Evolutionary conservation across 805 yeast species (phyloP).

Genomic region (Kurtzmaniella fragi): DNA sequence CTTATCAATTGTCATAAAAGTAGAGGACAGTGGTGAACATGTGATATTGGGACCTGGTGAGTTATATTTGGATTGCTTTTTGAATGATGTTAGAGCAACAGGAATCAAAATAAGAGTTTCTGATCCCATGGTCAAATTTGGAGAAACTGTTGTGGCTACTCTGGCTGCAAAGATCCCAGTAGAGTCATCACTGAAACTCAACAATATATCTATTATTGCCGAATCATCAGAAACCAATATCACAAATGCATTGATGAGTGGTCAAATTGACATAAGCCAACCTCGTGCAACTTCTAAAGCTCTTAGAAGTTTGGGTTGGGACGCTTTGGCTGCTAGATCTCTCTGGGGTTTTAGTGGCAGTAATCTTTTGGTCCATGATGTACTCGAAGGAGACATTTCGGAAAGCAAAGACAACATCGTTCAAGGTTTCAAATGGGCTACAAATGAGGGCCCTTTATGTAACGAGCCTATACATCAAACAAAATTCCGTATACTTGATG

Average conservation of each 20-base stretch:
- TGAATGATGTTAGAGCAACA: constrained; percentile 69
- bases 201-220: constrained; percentile 63
- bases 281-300: constrained; percentile 48
- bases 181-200: constrained; percentile 49
- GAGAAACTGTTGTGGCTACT: constrained; percentile 67
- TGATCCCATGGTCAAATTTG: constrained; percentile 74
- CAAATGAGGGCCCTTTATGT: constrained; percentile 86
- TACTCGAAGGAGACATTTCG: constrained; percentile 39
- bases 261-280: constrained; percentile 31
- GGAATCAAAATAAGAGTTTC: constrained; percentile 74
- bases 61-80: constrained; percentile 73
- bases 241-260: constrained; percentile 51
- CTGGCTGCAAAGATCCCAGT: constrained; percentile 63
- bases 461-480: constrained; percentile 74
- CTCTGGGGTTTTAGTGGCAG: constrained; percentile 78
- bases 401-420: constrained; percentile 61
- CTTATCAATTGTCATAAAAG: constrained; percentile 60
- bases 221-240: constrained; percentile 59
- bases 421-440: constrained; percentile 82
- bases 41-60: constrained; percentile 82
- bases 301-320: constrained; percentile 70
- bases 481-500: constrained; percentile 66
- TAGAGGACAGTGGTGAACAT: constrained; percentile 88
- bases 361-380: constrained; percentile 62
- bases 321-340: constrained; percentile 74